phyloP scores from a whole-genome alignment of 805 yeast species.

The Lachancea thermotolerans region DNA sequence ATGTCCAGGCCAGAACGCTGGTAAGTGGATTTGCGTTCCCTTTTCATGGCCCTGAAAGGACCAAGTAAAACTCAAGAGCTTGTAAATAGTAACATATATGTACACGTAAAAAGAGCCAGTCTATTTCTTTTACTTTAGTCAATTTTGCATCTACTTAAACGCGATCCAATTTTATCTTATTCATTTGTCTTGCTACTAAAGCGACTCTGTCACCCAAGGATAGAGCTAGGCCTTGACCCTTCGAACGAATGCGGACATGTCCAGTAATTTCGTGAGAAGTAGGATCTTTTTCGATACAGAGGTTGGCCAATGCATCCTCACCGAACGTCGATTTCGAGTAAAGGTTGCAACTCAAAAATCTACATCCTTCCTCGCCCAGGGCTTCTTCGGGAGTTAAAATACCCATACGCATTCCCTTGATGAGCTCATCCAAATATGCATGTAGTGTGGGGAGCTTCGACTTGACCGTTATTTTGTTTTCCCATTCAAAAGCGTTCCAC shows the following conservation, averaged over 20 bases:
- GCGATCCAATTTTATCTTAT: conserved; percentile 32
- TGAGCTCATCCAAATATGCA: conserved; percentile 66
- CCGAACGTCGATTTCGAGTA: conserved; percentile 92
- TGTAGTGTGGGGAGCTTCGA: conserved; percentile 60
- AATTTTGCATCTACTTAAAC: conserved; percentile 17
- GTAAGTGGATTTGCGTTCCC: conserved; percentile 80
- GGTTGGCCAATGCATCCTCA: conserved; percentile 93
- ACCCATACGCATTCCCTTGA: conserved; percentile 82
- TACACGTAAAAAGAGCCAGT: conserved; percentile 3
- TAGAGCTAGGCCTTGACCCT: conserved; percentile 95
- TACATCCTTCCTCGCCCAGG: conserved; percentile 72
- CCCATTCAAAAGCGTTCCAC: conserved; percentile 99
- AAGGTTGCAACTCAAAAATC: conserved; percentile 85
- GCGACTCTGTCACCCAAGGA: conserved; percentile 94
- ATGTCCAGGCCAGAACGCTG: conserved; percentile 79
- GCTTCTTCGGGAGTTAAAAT: conserved; percentile 88
- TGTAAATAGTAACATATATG: conserved; percentile 5
- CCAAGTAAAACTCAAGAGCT: conserved; percentile 1
- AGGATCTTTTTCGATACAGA: conserved; percentile 79
- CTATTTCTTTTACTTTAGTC: background rate
- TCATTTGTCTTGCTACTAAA: conserved; percentile 58
- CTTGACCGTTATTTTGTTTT: conserved; percentile 87
- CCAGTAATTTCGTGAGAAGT: conserved; percentile 73
- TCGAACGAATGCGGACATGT: conserved; percentile 91
- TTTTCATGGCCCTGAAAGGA: conserved; percentile 41